A percentile compares a stretch with the other conserved stretches of the same genome.
Conservation (phyloP, 2,329 filamentous ascomycete genomes). For the Scopulariopsis brevicaulis region DNA sequence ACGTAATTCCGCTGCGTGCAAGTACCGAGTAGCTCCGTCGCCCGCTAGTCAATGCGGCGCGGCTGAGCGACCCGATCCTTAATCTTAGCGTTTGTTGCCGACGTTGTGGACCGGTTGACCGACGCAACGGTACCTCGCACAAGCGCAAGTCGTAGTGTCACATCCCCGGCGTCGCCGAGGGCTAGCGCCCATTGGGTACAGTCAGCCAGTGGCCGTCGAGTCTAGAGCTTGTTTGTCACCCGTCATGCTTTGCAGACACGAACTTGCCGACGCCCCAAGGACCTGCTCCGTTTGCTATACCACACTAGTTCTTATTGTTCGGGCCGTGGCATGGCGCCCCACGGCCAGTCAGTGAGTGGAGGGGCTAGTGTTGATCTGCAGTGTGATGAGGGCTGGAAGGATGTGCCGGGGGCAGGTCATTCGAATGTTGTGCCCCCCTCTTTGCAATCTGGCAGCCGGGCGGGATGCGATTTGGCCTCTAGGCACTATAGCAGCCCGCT, state of each 20-base stretch:
- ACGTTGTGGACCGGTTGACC: background rate
- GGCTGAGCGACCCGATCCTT: background rate
- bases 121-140: background rate
- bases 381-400: background rate
- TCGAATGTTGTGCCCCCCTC: background rate
- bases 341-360: background rate
- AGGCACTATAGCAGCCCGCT: background rate
- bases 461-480: background rate
- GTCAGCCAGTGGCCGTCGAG: no score
- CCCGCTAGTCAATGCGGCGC: background rate
- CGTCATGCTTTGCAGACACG: no score
- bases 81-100: background rate
- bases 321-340: background rate
- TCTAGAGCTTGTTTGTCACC: no score
- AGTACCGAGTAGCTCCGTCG: background rate
- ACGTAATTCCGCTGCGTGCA: background rate
- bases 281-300: background rate
- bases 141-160: background rate
- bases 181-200: background rate
- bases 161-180: background rate
- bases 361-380: background rate
- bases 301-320: background rate
- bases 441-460: background rate
- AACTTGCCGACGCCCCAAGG: background rate
- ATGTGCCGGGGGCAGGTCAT: background rate